Evolutionary conservation across 345 rosid genomes (phyloP), one percentile per base, ranked within the genome.

Genomic region (Aquilaria yunnanensis): DNA sequence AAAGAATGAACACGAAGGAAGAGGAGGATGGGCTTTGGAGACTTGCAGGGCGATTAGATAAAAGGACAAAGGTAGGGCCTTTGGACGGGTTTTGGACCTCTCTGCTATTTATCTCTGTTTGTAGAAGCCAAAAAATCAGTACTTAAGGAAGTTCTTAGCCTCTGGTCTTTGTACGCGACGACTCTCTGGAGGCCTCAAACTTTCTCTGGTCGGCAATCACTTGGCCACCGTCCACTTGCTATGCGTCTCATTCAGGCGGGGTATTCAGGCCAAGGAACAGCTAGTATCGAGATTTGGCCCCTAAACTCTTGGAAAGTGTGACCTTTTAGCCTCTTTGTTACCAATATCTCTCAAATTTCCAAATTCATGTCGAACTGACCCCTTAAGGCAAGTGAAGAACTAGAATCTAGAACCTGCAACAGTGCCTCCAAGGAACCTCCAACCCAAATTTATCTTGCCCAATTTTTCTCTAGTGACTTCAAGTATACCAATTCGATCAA

Each of bases 1-100:
- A 63, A 64, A 66, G 63, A 63, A 64, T 59, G 78, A 72, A 51
- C 57, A 74, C 14, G 32, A 73, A 57, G 61, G 33, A 55, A 32
- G 14, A 12, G 53, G 56, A 6, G 48, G 75, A 65, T 41, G 52
- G 70, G 56, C 11, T 47, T 61, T 66, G 61, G 56, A 63, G 12
- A 31, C 12, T 46, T 1, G n/a, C 47, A 33, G 47, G n/a, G 63
- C 6, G 13, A 9, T 10, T 14, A 41, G 49, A 37, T n/a, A 14
- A 32, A 46, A 31, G 32, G 32, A 37, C 4, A 12, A 4, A 51
- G 14, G 8, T 53, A 48, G 46, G 48, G 64, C 3, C 47, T 51
- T 51, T 34, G 54, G 37, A 50, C 33, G 11, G 48, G 51, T 47
- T 33, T 13, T 32, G 47, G 32, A 32, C 31, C 29, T 51, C 57